Base-by-base conservation (phyloP, 2,329 filamentous ascomycete genomes). In the Colletotrichum tabaci region DNA sequence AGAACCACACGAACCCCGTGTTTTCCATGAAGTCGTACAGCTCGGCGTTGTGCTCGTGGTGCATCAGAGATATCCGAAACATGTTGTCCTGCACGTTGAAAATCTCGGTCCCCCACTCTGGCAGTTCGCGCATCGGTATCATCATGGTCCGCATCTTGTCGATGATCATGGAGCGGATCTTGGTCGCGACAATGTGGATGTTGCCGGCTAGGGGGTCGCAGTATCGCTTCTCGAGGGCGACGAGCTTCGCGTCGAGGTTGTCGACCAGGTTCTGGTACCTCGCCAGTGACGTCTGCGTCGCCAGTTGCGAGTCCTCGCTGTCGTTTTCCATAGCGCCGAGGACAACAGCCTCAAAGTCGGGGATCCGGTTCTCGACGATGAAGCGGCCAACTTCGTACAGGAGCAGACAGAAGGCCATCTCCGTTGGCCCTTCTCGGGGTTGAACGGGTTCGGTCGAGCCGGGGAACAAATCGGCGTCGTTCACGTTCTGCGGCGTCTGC, bases 351-450 rank as follows among this genome's bases (percentile, higher is more conserved):
- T 86, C 85, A 38, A 86, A 77, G 3, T 85, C 84, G 6, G 85
- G 83, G 2, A 80, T 81, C 35, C 73, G 61, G 72, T 74, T 75
- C 21, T 84, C 82, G 23, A 87, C 78, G 67, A 90, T 80, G 70
- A 88, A 86, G 44, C 83, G 83, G 53, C 84, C 84, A 3, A 90
- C 81, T 58, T 86, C 85, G 78, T 85, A 87, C 5, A 83, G 80
- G 12, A 89, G 79, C 42, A 90, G 75, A 72, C 85, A 84, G 72
- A 89, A 89, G 0, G 87, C 86, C 89, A 91, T 91, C 72, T 91
- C 89, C 0, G 89, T 91, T 3, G 89, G 88, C 0, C 88, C 88
- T 2, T 89, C 87, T 23, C 85, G 85, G 15, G 87, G 81, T 53
- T 84, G 82, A 2, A 89, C 78, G 0, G 87, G 84, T 65, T 88